These are phyloP conservation scores for Tuber magnatum DNA, from an alignment of 495 filamentous ascomycete species.

Conservation along the genomic window DNA sequence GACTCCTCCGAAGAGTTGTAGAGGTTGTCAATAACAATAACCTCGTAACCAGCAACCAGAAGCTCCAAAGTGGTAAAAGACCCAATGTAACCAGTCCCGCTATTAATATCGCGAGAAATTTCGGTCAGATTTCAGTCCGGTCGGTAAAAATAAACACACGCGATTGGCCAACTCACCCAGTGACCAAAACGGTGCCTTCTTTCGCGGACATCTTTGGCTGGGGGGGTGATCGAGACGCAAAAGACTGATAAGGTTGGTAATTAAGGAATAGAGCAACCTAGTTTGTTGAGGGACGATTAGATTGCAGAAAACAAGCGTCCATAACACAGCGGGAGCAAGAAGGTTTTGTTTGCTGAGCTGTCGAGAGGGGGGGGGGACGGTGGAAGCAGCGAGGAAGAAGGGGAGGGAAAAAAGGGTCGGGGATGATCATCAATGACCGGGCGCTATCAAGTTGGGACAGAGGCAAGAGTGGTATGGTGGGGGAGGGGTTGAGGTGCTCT, in stretches of 20 bases:
- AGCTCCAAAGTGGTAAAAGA: conserved; percentile 92
- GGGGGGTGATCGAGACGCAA: conserved; percentile 9
- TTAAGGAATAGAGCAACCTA: neutral
- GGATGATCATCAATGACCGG: conserved; percentile 33
- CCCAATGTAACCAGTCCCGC: conserved; percentile 97
- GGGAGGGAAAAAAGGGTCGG: conserved; percentile 14
- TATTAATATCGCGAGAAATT: conserved; percentile 42
- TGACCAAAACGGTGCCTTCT: conserved; percentile 73
- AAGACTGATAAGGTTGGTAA: conserved; percentile 5
- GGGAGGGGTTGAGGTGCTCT: conserved; percentile 21
- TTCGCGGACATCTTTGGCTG: conserved; percentile 54
- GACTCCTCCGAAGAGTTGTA: conserved; percentile 90
- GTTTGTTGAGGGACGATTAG: conserved; percentile 3
- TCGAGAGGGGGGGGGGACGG: conserved; percentile 10
- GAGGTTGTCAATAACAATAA: conserved; percentile 89
- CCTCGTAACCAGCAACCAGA: conserved; percentile 88
- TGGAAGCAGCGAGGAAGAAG: conserved; percentile 6
- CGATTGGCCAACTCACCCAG: conserved; percentile 59
- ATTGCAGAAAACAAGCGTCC: neutral
- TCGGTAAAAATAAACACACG: conserved; percentile 7
- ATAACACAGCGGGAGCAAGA: neutral
- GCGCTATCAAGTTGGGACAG: conserved; percentile 17
- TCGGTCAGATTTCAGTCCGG: conserved; percentile 8
- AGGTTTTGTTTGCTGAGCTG: neutral
- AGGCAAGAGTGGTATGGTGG: conserved; percentile 21